These are phyloP conservation scores for Akanthomyces lecanii DNA, from an alignment of 2,329 filamentous ascomycete species.

Conservation along the genomic window DNA sequence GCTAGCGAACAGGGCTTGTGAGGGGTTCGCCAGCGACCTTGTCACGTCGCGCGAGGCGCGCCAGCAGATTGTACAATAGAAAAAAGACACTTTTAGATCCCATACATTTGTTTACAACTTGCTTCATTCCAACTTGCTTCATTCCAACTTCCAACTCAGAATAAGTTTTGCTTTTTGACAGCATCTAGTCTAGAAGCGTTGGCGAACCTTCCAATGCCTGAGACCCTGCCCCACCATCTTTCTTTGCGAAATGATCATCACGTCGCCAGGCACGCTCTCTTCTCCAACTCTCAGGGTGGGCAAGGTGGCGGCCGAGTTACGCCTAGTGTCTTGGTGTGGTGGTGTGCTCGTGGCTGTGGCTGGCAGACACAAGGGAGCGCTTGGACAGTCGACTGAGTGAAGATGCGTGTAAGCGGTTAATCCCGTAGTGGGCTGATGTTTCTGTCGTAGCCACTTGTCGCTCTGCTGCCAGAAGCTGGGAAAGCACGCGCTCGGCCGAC, in stretches of 20 bases:
- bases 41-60: too few relatives aligned
- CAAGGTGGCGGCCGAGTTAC: background rate
- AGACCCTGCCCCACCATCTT: background rate
- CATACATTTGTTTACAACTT: background rate
- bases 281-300: background rate
- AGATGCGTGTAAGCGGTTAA: background rate
- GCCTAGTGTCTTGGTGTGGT: background rate
- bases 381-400: background rate
- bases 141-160: too few relatives aligned
- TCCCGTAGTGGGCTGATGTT: background rate
- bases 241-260: background rate
- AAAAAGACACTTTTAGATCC: background rate
- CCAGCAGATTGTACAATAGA: too few relatives aligned
- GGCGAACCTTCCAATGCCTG: background rate
- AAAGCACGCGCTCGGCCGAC: too few relatives aligned
- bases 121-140: background rate
- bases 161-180: too few relatives aligned
- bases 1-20: background rate
- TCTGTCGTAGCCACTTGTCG: too few relatives aligned
- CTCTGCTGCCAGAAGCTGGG: too few relatives aligned
- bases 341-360: too few relatives aligned
- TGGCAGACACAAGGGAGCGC: background rate
- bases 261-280: background rate
- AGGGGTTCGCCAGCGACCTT: background rate
- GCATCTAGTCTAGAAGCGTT: background rate